Percentiles rank a stretch among this genome's conserved stretches.
Conservation (phyloP, 169 alveolate genomes). For the Cystoisospora suis region DNA sequence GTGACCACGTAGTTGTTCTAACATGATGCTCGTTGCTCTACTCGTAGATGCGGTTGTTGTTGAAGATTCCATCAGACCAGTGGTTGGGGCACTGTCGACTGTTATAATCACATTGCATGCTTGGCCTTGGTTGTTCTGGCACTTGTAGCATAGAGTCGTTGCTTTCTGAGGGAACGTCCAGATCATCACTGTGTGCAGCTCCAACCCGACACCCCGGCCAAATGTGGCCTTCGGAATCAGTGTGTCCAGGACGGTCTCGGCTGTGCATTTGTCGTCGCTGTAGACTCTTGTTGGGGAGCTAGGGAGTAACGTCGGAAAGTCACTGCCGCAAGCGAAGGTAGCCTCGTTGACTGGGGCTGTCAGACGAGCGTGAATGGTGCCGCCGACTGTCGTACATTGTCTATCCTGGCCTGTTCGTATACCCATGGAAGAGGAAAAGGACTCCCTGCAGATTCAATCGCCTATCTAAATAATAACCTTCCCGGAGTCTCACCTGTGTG, state of each 20-base stretch:
- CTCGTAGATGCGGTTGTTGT: background rate
- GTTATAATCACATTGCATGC: background rate
- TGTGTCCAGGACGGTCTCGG: background rate
- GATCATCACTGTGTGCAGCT: background rate
- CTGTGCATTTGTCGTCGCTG: background rate
- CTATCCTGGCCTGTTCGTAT: too few relatives aligned
- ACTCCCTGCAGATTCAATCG: too few relatives aligned
- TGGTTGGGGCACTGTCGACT: background rate
- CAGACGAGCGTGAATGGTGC: background rate
- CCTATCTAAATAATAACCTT: too few relatives aligned
- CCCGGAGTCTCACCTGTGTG: too few relatives aligned
- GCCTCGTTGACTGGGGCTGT: background rate
- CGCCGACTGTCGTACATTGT: conserved; percentile 12
- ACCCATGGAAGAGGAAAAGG: too few relatives aligned
- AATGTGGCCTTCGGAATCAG: background rate
- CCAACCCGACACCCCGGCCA: background rate
- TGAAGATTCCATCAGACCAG: background rate
- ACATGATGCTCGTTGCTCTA: background rate
- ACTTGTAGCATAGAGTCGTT: background rate
- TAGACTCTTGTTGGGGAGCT: background rate
- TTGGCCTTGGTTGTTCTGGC: background rate
- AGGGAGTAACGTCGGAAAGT: background rate
- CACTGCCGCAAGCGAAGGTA: background rate
- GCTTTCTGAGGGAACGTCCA: background rate
- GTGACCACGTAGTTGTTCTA: background rate